phyloP scores from a whole-genome alignment of 306 rosid species.

The Acacia melanoxylon region DNA sequence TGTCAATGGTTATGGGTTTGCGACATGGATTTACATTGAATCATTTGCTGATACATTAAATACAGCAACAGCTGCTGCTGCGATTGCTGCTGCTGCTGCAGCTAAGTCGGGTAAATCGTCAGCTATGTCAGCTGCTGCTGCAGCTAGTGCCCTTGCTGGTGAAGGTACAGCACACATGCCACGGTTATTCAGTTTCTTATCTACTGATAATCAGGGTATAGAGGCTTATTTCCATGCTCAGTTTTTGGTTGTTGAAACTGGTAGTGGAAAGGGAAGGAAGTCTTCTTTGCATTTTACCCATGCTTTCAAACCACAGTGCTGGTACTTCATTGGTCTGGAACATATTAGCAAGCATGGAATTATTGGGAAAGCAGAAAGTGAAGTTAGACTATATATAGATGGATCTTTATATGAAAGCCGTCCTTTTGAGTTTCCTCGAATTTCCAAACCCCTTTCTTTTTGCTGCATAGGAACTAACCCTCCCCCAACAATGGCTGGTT shows the following conservation, averaged over 20 bases:
- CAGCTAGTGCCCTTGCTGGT: constrained; percentile 99
- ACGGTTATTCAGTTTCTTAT: constrained; percentile 86
- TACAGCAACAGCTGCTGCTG: constrained; percentile 99
- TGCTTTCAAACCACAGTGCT: constrained; percentile 96
- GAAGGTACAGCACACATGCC: constrained; percentile 99
- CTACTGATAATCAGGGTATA: constrained; percentile 94
- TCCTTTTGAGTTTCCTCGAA: constrained; percentile 89
- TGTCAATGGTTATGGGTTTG: constrained; percentile 89
- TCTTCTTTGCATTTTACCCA: constrained; percentile 96
- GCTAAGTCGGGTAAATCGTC: constrained; percentile 96
- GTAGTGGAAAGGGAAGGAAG: constrained; percentile 87
- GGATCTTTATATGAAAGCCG: constrained; percentile 92
- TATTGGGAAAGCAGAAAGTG: constrained; percentile 84
- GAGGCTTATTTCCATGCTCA: constrained; percentile 99
- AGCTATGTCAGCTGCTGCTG: constrained; percentile 99
- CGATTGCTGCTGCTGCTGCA: constrained; percentile 97
- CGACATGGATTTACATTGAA: constrained; percentile 98
- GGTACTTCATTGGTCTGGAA: constrained; percentile 96
- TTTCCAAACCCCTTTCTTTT: constrained; percentile 93
- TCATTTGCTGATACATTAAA: constrained; percentile 95
- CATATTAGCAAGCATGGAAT: constrained; percentile 83
- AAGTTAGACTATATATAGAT: constrained; percentile 81
- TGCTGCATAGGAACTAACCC: constrained; percentile 99
- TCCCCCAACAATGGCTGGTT: constrained; percentile 99
- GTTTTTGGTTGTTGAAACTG: constrained; percentile 93